Evolutionary conservation across 805 yeast species (phyloP).

Genomic region (Lachancea meyersii): DNA sequence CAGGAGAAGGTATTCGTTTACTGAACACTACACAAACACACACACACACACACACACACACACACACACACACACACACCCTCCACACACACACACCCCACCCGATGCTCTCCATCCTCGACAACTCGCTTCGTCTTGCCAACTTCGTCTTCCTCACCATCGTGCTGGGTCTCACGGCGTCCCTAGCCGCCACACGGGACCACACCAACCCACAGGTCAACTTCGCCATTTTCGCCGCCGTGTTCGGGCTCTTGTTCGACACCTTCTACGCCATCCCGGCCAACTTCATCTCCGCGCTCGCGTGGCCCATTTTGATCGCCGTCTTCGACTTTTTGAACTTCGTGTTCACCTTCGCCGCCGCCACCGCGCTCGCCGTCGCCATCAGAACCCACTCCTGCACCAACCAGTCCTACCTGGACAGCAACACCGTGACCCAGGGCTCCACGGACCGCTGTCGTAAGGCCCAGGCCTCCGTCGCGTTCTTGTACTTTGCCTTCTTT

Average conservation of each 20-base stretch:
- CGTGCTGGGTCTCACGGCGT: slow-evolving; percentile 81
- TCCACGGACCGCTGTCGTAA: slow-evolving; percentile 83
- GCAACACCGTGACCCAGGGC: slow-evolving; percentile 71
- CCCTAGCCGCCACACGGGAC: slow-evolving; percentile 70
- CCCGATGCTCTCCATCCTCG: slow-evolving; percentile 61
- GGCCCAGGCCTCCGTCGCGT: slow-evolving; percentile 80
- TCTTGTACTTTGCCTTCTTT: slow-evolving; percentile 79
- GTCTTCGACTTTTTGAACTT: slow-evolving; percentile 78
- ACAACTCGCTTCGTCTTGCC: slow-evolving; percentile 63
- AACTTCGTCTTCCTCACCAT: slow-evolving; percentile 74
- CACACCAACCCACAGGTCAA: slow-evolving; percentile 67
- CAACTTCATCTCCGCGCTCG: slow-evolving; percentile 66
- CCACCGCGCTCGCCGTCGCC: slow-evolving; percentile 88
- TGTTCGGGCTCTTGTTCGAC: slow-evolving; percentile 78
- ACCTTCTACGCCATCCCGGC: slow-evolving; percentile 75
- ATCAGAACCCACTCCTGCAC: slow-evolving; percentile 81
- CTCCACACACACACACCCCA: not conserved
- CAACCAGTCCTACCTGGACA: slow-evolving; percentile 55
- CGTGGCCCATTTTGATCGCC: slow-evolving; percentile 79
- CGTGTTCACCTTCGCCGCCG: slow-evolving; percentile 91
- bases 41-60: not conserved
- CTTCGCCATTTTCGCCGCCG: slow-evolving; percentile 80
- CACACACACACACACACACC: not conserved
- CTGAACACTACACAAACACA: too few relatives aligned
- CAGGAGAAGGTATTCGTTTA: too few relatives aligned